Conservation (phyloP, 1,284 basidiomycete species). For the Ganoderma meredithae region DNA sequence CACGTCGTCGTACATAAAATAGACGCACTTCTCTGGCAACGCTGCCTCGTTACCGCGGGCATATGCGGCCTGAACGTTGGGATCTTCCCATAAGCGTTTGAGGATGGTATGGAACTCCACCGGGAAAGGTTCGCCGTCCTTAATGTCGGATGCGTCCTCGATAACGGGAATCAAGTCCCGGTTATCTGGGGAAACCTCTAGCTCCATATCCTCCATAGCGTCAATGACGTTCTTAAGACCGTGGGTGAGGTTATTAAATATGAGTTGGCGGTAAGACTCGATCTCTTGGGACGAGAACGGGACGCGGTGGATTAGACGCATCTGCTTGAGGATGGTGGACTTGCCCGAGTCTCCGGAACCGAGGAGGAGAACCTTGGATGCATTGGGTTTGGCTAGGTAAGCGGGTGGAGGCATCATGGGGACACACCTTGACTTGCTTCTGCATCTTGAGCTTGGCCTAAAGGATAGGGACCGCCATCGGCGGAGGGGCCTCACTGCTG, state of each 20-base stretch:
- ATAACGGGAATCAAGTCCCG: slow-evolving; percentile 64
- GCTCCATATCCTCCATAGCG: slow-evolving; percentile 88
- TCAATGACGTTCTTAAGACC: slow-evolving; percentile 87
- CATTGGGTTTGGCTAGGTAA: slow-evolving; percentile 11
- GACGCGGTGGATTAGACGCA: slow-evolving; percentile 86
- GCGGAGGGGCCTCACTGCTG: slow-evolving; percentile 5
- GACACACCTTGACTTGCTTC: slow-evolving; percentile 80
- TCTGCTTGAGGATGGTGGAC: slow-evolving; percentile 93
- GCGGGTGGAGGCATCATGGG: slow-evolving; percentile 11
- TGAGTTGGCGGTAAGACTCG: slow-evolving; percentile 85
- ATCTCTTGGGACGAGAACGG: slow-evolving; percentile 81
- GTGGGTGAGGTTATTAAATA: slow-evolving; percentile 90
- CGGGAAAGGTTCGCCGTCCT: slow-evolving; percentile 85
- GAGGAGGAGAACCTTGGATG: slow-evolving; percentile 77
- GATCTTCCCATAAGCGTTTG: slow-evolving; percentile 80
- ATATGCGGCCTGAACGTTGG: slow-evolving; percentile 77
- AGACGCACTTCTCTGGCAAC: slow-evolving; percentile 84
- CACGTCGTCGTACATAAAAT: slow-evolving; percentile 3
- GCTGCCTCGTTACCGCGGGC: slow-evolving; percentile 85
- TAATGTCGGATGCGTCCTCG: slow-evolving; percentile 73
- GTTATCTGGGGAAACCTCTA: slow-evolving; percentile 73
- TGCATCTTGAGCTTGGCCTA: slow-evolving; percentile 75
- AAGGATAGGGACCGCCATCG: slow-evolving; percentile 7
- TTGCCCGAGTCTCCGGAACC: slow-evolving; percentile 96
- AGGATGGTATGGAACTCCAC: slow-evolving; percentile 69